Base-by-base conservation (phyloP, 75 land plant species). In the Larix kaempferi region DNA sequence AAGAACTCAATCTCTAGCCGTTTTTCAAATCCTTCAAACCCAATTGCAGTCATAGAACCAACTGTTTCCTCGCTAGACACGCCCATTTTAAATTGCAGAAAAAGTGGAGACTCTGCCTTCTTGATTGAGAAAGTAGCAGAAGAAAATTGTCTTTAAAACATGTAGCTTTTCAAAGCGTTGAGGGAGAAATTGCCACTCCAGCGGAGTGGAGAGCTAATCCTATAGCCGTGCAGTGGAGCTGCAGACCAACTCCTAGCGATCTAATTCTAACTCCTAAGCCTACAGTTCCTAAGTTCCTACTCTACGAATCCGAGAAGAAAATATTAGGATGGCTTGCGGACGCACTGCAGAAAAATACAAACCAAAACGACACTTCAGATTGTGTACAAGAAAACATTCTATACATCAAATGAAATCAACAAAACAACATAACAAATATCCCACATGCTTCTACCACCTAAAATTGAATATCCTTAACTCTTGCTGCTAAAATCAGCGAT, bases 281-380 rank as follows among this genome's bases (percentile, higher is more conserved):
- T 27, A 41, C 33, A 39, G 41, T 4, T 78, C 33, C 33, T 13
- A 57, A 57, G 19, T 13, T 57, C 60, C 60, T 59, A 21, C 65
- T 80, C 73, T 78, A 75, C 58, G 69, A 79, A 33, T 72, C 67
- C 60, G 37, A 60, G 7, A 59, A 16, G n/a, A 59, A 7, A 19
- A 23, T 83, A 85, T 91, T 93, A 91, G 88, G 94, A 91, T 84
- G 94, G 94, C 86, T 85, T 90, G 29, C 94, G 78, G 60, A 88
- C 88, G 88, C 91, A 91, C 94, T 91, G 94, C 87, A 83, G 11
- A 82, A 60, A 57, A 54, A 69, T 74, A 29, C 16, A 69, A 74
- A 14, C 8, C 6, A 73, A 60, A 49, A 60, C 4, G 35, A 21
- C 35, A 27, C 27, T 22, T 55, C 23, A 79, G 58, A 76, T 4